Base-by-base conservation (phyloP, 2,329 filamentous ascomycete genomes). In the Aaosphaeria pasadenensis region DNA sequence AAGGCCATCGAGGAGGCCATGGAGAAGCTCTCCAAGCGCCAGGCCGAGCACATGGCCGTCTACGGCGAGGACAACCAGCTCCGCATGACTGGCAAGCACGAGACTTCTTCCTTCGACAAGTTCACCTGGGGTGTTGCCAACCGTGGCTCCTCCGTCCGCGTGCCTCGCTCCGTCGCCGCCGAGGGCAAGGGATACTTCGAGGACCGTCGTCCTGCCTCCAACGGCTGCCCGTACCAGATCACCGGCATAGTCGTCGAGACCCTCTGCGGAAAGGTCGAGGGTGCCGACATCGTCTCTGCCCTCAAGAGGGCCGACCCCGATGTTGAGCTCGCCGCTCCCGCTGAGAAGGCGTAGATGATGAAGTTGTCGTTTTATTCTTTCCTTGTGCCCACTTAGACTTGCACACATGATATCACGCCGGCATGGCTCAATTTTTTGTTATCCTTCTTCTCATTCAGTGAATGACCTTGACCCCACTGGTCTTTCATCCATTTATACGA, bases 121-220 rank as follows among this genome's bases (percentile, higher is more conserved):
- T 99, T 99, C 83, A 85, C 84, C 62, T 97, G 86, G 74, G 92
- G 94, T 69, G 86, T 97, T 53, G 94, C 94, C 73, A 92, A 97
- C 86, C 91, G 94, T 75, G 94, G 92, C 67, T 87, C 89, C 50
- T 95, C 88, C 36, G 91, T 97, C 66, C 89, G 94, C 72, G 94
- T 99, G 62, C 91, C 91, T 63, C 86, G 91, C 64, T 85, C 90
- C 64, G 84, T 82, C 62, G 91, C 88, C 43, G 85, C 88, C 70
- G 89, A 95, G 74, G 90, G 90, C 73, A 94, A 88, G 77, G 91
- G 91, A 56, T 96, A 96, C 83, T 96, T 96, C 59, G 91, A 96
- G 74, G 76, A 79, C 66, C 74, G 76, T 55, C 70, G 76, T 56
- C 76, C 76, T 49, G 91, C 91, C 48, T 92, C 88, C 67, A 95